Evolutionary conservation across 176 grass and related monocot species (phyloP).

Genomic region (Hordeum marinum): DNA sequence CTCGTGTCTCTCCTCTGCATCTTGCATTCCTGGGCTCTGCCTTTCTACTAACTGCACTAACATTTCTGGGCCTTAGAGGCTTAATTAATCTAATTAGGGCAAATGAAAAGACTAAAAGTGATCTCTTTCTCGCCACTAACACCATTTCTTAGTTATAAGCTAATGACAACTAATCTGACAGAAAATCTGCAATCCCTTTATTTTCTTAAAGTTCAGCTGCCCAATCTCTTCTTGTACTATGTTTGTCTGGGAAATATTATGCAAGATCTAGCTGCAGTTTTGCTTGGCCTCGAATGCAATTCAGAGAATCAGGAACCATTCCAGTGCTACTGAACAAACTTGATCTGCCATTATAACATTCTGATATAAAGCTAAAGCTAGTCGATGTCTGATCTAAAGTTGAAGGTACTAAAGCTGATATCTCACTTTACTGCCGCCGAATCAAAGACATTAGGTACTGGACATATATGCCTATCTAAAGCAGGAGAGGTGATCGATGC

Average conservation of each 20-base stretch:
- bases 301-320: neutral
- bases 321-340: neutral
- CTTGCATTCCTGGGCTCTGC: neutral
- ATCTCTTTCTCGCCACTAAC: neutral
- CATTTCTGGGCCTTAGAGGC: neutral
- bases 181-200: neutral
- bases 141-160: neutral
- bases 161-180: neutral
- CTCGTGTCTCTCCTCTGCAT: neutral
- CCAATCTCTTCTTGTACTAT: neutral
- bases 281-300: neutral
- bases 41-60: constrained; percentile 11
- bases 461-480: constrained; percentile 1
- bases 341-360: neutral
- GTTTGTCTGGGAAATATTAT: neutral
- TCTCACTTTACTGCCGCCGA: constrained; percentile 5
- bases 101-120: constrained; percentile 8
- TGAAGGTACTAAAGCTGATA: constrained; percentile 28
- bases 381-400: constrained; percentile 13
- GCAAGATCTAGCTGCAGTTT: constrained; percentile 1
- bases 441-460: constrained; percentile 7
- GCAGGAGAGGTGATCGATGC: neutral
- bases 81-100: neutral
- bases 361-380: neutral
- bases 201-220: neutral